These are phyloP conservation scores for Lithospermum erythrorhizon DNA, from an alignment of 257 asterid species.

Conservation along the genomic window DNA sequence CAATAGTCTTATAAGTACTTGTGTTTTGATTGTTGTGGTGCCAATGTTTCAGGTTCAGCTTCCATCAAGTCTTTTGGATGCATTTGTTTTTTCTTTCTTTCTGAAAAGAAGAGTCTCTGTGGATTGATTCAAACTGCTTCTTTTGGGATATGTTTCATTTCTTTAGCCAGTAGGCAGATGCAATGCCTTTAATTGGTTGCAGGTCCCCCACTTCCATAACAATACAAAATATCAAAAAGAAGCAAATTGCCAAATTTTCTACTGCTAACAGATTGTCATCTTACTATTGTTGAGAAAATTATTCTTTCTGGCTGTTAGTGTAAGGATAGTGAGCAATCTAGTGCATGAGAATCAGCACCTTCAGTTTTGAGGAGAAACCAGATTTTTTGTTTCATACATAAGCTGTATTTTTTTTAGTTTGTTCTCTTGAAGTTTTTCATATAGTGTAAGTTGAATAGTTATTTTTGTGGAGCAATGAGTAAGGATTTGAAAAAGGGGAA, in stretches of 20 bases:
- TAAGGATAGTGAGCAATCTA: constrained; percentile 24
- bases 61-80: constrained; percentile 24
- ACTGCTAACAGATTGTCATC: too few relatives aligned
- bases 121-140: constrained; percentile 26
- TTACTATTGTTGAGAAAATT: not conserved
- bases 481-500: constrained; percentile 58
- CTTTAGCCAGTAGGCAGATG: constrained; percentile 16
- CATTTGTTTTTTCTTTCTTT: constrained; percentile 13
- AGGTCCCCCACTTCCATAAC: constrained; percentile 18
- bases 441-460: constrained; percentile 2
- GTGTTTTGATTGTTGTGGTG: constrained; percentile 18
- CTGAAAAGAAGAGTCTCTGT: constrained; percentile 32
- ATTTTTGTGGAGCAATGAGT: constrained; percentile 35
- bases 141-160: constrained; percentile 29
- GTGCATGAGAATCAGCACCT: constrained; percentile 38
- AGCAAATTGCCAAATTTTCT: not conserved
- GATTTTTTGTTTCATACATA: too few relatives aligned
- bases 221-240: constrained; percentile 9
- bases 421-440: constrained; percentile 10
- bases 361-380: too few relatives aligned
- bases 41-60: constrained; percentile 13
- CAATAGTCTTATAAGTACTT: constrained; percentile 28
- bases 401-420: too few relatives aligned
- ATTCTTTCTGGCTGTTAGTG: constrained; percentile 8
- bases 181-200: constrained; percentile 7